These are phyloP conservation scores for Fusarium robinianum DNA, from an alignment of 2,329 filamentous ascomycete genomes.

Conservation along the genomic window DNA sequence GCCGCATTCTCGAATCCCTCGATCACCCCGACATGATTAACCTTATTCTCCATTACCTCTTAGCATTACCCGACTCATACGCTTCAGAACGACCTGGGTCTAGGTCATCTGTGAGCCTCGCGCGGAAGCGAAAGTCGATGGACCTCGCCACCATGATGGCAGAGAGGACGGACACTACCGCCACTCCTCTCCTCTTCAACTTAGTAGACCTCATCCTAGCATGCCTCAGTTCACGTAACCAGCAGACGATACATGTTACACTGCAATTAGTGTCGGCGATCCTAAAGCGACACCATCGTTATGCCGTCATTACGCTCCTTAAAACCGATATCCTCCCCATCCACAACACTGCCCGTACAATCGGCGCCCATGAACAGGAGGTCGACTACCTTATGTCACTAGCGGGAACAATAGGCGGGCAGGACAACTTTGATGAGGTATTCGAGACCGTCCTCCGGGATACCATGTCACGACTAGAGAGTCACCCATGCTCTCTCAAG, in stretches of 20 bases:
- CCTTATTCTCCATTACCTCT: slow-evolving; percentile 87
- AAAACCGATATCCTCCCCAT: slow-evolving; percentile 64
- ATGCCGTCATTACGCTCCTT: slow-evolving; percentile 78
- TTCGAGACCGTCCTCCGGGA: slow-evolving; percentile 76
- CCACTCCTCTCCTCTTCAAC: slow-evolving; percentile 88
- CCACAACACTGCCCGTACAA: slow-evolving; percentile 64
- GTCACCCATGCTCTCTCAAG: slow-evolving; percentile 72
- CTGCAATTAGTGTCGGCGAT: slow-evolving; percentile 86
- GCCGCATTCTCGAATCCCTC: slow-evolving; percentile 85
- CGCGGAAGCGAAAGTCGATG: slow-evolving; percentile 84
- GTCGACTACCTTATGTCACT: slow-evolving; percentile 72
- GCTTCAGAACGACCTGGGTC: slow-evolving; percentile 43
- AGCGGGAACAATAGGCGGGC: slow-evolving; percentile 69
- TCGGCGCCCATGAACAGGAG: slow-evolving; percentile 76
- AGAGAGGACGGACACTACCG: slow-evolving; percentile 71
- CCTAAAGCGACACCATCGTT: slow-evolving; percentile 83
- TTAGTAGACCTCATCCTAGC: slow-evolving; percentile 88
- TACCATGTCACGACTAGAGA: slow-evolving; percentile 68
- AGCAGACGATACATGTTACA: slow-evolving; percentile 88
- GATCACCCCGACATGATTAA: slow-evolving; percentile 95
- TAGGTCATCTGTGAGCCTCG: slow-evolving; percentile 64
- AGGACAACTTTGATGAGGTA: slow-evolving; percentile 71
- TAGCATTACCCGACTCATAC: slow-evolving; percentile 71
- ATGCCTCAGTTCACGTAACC: slow-evolving; percentile 80
- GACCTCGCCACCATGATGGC: slow-evolving; percentile 82